These are phyloP conservation scores for Heimioporus sp. DNA, from an alignment of 768 basidiomycete genomes.

Conservation along the genomic window DNA sequence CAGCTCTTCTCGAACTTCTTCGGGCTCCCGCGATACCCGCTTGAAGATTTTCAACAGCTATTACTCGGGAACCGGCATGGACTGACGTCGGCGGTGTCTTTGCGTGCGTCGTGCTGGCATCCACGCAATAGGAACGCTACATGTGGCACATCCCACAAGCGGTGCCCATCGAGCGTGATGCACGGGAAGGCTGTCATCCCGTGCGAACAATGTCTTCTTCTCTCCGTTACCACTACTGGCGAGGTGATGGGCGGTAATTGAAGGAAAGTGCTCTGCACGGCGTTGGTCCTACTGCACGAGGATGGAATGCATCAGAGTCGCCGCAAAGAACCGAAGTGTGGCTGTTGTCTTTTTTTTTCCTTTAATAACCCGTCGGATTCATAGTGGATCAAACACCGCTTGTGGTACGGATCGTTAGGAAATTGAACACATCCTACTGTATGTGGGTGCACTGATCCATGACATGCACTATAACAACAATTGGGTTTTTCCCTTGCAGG, in stretches of 20 bases:
- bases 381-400: constrained; percentile 3
- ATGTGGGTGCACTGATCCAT: too few relatives aligned
- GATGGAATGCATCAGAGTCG: constrained; percentile 4
- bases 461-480: background rate
- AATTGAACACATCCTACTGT: too few relatives aligned
- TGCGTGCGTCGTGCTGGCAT: constrained; percentile 1
- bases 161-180: constrained; percentile 2
- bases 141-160: constrained; percentile 5
- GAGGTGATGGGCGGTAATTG: constrained; percentile 19
- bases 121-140: constrained; percentile 7
- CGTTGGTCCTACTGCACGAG: background rate
- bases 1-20: too few relatives aligned
- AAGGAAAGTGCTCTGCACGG: constrained; percentile 5
- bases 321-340: background rate
- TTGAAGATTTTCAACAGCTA: background rate
- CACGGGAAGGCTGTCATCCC: background rate
- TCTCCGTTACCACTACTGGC: constrained; percentile 2
- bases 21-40: constrained; percentile 1
- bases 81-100: constrained; percentile 5
- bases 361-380: background rate
- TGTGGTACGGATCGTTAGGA: background rate
- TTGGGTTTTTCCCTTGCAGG: constrained; percentile 3
- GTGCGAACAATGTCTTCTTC: constrained; percentile 2
- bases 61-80: constrained; percentile 1
- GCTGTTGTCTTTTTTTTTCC: background rate